Evolutionary conservation across 73 alveolate genomes (phyloP), one percentile per base, ranked within the genome.

Genomic region (Diophrys appendiculata): DNA sequence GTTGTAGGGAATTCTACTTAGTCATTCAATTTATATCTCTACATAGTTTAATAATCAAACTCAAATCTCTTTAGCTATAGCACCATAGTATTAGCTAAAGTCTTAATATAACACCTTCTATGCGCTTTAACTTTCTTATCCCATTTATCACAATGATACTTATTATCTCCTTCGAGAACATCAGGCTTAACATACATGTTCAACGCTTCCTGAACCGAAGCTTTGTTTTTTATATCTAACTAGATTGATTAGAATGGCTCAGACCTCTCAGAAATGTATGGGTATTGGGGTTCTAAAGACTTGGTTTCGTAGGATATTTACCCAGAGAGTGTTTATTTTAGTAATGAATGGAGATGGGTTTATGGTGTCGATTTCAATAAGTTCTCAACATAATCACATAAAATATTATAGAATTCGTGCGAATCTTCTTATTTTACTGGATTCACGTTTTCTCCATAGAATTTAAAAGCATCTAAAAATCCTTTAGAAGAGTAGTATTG

Each of bases 351-450:
- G n/a, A n/a, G n/a, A n/a, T 43, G 60, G 96, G 65, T 77, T 72
- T 30, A 84, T 80, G 74, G 90, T 73, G 65, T 89, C 82, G 5
- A 43, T 79, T 93, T 94, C 55, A 92, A 70, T 32, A 89, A 77
- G 55, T 86, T 91, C 84, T 97, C 99, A 23, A 97, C 64, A 73
- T 90, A 94, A 71, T 96, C 99, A 72, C 94, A 94, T 65, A 97
- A 88, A 73, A 90, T 86, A 83, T 91, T 93, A 52, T 85, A 87
- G 88, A 97, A 97, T 84, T 97, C 99, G 72, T 97, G 97, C 72
- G 99, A 94, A 81, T 97, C 99, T 78, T 97, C 90, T 75, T 96
- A 93, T 14, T 91, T 82, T 18, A 88, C 85, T 0, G 90, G 92
- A 70, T 97, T 96, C 32, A 88, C 95, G 18, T 99, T 98, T 69